Evolutionary conservation across 352 stramenopile species (phyloP).

Genomic region (Blastocystis sp.): DNA sequence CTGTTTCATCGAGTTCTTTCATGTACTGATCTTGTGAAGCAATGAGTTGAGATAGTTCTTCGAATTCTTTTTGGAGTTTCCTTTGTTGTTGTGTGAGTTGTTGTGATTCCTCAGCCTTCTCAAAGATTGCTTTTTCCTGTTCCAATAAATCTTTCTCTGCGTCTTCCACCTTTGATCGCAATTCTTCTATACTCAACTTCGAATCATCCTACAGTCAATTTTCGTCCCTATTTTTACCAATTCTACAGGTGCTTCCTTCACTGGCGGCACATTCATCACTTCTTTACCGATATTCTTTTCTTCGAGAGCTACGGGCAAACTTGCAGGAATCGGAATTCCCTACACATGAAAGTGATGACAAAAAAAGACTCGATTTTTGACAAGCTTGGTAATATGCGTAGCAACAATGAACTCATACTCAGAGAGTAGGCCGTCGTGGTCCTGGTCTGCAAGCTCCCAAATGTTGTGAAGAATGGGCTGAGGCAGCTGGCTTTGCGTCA

Average conservation of each 20-base stretch:
- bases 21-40: slow-evolving; percentile 16
- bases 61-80: slow-evolving; percentile 19
- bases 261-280: background rate
- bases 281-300: background rate
- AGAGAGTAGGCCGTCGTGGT: background rate
- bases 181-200: slow-evolving; percentile 50
- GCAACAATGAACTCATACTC: background rate
- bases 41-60: slow-evolving; percentile 39
- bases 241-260: background rate
- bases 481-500: background rate
- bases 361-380: background rate
- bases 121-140: slow-evolving; percentile 43
- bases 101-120: slow-evolving; percentile 49
- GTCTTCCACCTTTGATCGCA: slow-evolving; percentile 47
- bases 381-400: background rate
- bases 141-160: slow-evolving; percentile 24
- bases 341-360: background rate
- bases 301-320: background rate
- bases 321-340: background rate
- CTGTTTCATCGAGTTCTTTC: background rate
- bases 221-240: background rate
- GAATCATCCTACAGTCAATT: slow-evolving; percentile 10
- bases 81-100: background rate
- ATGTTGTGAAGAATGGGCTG: slow-evolving; percentile 25
- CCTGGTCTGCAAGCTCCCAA: background rate